Conservation (phyloP, 2,329 filamentous ascomycete species). For the Cladobotryum mycophilum region DNA sequence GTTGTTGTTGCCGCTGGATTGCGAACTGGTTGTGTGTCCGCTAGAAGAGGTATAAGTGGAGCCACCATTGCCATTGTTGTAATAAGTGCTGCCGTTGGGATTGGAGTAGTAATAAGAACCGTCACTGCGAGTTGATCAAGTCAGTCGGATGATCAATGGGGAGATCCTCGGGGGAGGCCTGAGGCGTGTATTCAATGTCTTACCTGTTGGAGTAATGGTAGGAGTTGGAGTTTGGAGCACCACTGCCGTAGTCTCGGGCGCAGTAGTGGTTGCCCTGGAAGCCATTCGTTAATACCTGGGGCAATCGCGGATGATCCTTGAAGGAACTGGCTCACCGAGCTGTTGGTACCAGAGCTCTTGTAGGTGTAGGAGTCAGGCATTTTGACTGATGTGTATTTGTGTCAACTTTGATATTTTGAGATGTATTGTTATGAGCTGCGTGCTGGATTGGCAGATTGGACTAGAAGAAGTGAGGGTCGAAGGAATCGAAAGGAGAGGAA, state of each 20-base stretch:
- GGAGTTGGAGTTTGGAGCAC: slow-evolving; percentile 49
- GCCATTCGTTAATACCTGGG: neutral
- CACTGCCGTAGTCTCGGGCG: slow-evolving; percentile 54
- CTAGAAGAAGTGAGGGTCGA: too few relatives aligned
- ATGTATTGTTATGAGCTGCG: neutral
- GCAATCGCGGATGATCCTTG: too few relatives aligned
- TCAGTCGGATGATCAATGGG: neutral
- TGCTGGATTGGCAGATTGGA: neutral
- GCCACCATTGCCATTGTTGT: slow-evolving; percentile 54
- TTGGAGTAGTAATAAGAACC: slow-evolving; percentile 72
- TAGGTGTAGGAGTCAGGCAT: slow-evolving; percentile 30
- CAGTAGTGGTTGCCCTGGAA: slow-evolving; percentile 62
- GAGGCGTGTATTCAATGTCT: slow-evolving; percentile 15
- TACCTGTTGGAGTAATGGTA: slow-evolving; percentile 64
- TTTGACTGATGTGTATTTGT: slow-evolving; percentile 1
- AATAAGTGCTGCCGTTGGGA: slow-evolving; percentile 60
- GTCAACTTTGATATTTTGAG: neutral
- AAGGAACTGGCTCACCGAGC: slow-evolving; percentile 39
- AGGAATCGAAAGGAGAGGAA: too few relatives aligned
- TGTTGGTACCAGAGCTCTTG: slow-evolving; percentile 55
- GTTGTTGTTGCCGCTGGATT: neutral
- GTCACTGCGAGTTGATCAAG: slow-evolving; percentile 32
- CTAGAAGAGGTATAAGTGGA: slow-evolving; percentile 56
- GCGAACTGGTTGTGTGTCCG: slow-evolving; percentile 21
- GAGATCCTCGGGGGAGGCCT: too few relatives aligned